Percentiles rank a stretch among this genome's conserved stretches.
Evolutionary conservation across 1,139 yeast species (phyloP).

Genomic region (Nakaseomyces delphensis): DNA sequence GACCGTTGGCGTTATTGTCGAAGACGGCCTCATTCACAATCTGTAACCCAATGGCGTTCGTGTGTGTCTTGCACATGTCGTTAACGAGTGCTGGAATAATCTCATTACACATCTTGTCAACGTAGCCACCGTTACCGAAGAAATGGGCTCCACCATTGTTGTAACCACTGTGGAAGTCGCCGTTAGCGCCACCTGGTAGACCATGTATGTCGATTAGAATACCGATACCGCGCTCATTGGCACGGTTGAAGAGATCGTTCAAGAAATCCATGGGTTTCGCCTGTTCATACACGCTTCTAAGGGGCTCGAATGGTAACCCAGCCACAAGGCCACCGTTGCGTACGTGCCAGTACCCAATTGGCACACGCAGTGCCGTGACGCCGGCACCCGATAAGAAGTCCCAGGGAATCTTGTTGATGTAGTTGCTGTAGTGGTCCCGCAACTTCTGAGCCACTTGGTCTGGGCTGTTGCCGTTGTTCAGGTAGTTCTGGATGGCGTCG

Average conservation of each 20-base stretch:
- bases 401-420: constrained; percentile 61
- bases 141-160: constrained; percentile 56
- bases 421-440: constrained; percentile 64
- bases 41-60: constrained; percentile 74
- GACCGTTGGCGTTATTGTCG: constrained; percentile 43
- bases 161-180: constrained; percentile 74
- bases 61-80: constrained; percentile 43
- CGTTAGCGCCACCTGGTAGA: constrained; percentile 87
- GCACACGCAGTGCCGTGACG: constrained; percentile 72
- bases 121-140: constrained; percentile 36
- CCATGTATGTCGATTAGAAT: constrained; percentile 82
- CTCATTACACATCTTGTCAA: constrained; percentile 36
- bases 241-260: constrained; percentile 26
- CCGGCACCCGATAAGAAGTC: constrained; percentile 53
- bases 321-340: constrained; percentile 49
- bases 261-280: constrained; percentile 56
- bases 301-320: constrained; percentile 50
- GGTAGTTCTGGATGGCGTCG: constrained; percentile 52
- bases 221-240: constrained; percentile 44
- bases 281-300: constrained; percentile 48
- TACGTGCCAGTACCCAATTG: constrained; percentile 87
- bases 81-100: constrained; percentile 52
- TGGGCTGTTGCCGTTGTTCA: constrained; percentile 39
- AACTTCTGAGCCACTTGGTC: constrained; percentile 48
- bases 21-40: constrained; percentile 77